Conservation (phyloP, 2,329 filamentous ascomycete genomes). For the Venturia asperata region DNA sequence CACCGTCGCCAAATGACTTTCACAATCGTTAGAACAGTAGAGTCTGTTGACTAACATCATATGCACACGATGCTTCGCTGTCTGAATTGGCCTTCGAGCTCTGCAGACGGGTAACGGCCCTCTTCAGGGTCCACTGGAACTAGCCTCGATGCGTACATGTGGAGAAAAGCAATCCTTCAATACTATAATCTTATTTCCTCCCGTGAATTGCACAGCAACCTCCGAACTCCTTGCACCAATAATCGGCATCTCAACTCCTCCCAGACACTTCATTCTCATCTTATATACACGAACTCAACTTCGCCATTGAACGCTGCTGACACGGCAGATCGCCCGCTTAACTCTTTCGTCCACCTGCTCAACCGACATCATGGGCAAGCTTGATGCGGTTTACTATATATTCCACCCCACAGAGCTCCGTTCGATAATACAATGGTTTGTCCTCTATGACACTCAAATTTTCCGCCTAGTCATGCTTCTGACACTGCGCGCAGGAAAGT, state of each 20-base stretch:
- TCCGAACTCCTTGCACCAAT: not conserved
- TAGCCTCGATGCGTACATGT: not conserved
- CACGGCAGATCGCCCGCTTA: not conserved
- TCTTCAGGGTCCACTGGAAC: slow-evolving; percentile 1
- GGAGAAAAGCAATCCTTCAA: slow-evolving; percentile 2
- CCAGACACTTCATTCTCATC: not conserved
- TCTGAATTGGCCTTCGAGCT: not conserved
- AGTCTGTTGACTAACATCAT: too few species aligned
- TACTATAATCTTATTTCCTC: not conserved
- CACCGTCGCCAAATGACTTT: not conserved
- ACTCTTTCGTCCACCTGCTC: not conserved
- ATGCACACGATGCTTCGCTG: too few species aligned
- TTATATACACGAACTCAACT: not conserved
- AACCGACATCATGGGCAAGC: slow-evolving; percentile 14
- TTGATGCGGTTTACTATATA: slow-evolving; percentile 60
- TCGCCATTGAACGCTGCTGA: not conserved
- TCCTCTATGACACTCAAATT: slow-evolving; percentile 10
- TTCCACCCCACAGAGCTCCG: slow-evolving; percentile 72
- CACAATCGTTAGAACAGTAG: too few species aligned
- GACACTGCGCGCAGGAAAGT: slow-evolving; percentile 60
- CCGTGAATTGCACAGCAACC: not conserved
- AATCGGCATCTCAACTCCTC: not conserved
- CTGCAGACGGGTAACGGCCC: not conserved
- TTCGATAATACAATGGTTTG: slow-evolving; percentile 81
- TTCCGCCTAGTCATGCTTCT: slow-evolving; percentile 2